Conservation (phyloP, 2,329 filamentous ascomycete genomes). For the Ophiostoma tasmaniense region DNA sequence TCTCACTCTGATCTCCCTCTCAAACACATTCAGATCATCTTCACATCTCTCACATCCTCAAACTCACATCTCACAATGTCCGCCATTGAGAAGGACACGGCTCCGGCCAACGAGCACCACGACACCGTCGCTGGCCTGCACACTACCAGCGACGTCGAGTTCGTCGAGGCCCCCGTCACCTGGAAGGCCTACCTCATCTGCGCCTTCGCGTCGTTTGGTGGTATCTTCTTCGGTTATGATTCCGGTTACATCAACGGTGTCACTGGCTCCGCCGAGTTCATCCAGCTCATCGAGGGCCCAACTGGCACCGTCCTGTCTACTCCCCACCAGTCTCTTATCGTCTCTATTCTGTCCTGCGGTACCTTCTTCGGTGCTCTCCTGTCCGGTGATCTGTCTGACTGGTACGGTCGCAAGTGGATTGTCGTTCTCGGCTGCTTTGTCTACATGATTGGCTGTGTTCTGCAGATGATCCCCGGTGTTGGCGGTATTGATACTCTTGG, state of each 20-base stretch:
- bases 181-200: conserved; percentile 61
- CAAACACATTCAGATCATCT: background rate
- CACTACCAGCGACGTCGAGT: conserved; percentile 42
- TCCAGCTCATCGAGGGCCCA: conserved; percentile 40
- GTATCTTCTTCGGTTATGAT: conserved; percentile 73
- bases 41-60: background rate
- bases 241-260: conserved; percentile 68
- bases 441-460: conserved; percentile 59
- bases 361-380: conserved; percentile 74
- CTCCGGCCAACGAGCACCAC: conserved; percentile 9
- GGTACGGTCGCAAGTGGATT: conserved; percentile 63
- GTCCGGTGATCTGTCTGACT: conserved; percentile 69
- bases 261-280: conserved; percentile 44
- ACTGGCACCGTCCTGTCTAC: conserved; percentile 30
- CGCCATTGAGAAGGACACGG: conserved; percentile 16
- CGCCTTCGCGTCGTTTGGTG: conserved; percentile 62
- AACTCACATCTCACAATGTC: conserved; percentile 14
- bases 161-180: conserved; percentile 61
- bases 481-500: conserved; percentile 44
- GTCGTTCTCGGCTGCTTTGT: conserved; percentile 63
- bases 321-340: conserved; percentile 48
- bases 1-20: background rate
- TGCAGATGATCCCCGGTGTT: conserved; percentile 51
- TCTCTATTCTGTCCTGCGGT: conserved; percentile 67
- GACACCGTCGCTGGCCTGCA: conserved; percentile 13